Percentiles rank a stretch among this genome's conserved stretches.
Evolutionary conservation across 192 early-diverging fungal genomes (phyloP).

Genomic region (Rhizoclosmatium globosum): DNA sequence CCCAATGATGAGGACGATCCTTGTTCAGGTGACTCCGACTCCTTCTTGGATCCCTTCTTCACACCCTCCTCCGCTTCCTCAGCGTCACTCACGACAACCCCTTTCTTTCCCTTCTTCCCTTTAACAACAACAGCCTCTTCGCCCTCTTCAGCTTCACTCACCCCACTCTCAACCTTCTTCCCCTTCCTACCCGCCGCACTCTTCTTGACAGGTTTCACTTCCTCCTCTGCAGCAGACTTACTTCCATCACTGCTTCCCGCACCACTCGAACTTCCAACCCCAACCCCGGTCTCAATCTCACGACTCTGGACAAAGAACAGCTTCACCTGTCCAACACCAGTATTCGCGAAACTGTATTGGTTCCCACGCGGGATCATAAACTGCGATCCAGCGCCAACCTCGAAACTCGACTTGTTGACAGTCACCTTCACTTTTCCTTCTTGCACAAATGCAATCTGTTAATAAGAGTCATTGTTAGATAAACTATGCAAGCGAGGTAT

Average conservation of each 20-base stretch:
- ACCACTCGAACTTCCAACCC: background rate
- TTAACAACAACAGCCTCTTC: no score
- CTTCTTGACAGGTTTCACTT: background rate
- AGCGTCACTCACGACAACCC: background rate
- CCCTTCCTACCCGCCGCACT: background rate
- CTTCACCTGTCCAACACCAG: conserved; percentile 33
- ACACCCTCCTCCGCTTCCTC: background rate
- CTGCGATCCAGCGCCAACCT: conserved; percentile 44
- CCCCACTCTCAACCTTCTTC: conserved; percentile 3
- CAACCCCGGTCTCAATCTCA: background rate
- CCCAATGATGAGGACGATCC: no score
- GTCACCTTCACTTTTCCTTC: conserved; percentile 51
- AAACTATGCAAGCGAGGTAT: background rate
- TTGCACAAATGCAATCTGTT: conserved; percentile 47
- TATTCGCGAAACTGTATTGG: conserved; percentile 50
- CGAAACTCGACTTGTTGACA: conserved; percentile 57
- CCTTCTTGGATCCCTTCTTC: background rate
- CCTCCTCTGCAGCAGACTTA: background rate
- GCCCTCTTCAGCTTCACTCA: background rate
- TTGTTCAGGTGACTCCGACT: no score
- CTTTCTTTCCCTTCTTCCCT: background rate
- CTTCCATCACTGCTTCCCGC: background rate
- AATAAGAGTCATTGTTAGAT: background rate
- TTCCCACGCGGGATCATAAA: conserved; percentile 66
- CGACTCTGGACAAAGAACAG: conserved; percentile 42